Evolutionary conservation across 768 basidiomycete genomes (phyloP), one percentile per base, ranked within the genome.

Genomic region (Rhizopogon vinicolor): DNA sequence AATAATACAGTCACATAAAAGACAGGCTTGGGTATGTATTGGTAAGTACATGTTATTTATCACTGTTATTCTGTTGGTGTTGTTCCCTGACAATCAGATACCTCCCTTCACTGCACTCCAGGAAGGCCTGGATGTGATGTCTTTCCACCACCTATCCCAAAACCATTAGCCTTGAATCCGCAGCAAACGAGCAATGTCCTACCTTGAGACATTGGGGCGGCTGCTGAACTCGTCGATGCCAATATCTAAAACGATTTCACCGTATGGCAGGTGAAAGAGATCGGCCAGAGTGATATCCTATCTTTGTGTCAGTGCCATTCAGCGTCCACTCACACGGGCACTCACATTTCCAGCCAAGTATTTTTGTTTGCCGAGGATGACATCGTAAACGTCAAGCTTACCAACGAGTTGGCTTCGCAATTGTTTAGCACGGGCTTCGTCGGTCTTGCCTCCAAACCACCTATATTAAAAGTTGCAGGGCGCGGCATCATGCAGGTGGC

Each of bases 141-240:
- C 78, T 52, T 75, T 73, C 73, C 74, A 81, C 81, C 80, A 83
- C 70, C 78, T 75, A 50, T 22, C 18, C 19, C 19, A 45, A 25
- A 39, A 5, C 4, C 8, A 28, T 53, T 40, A 14, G 22, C 0
- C 5, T 12, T 16, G 7, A 7, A 12, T 28, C 25, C 3, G 13
- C 19, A 37, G 12, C 5, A 22, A 16, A 19, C 19, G 12, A 19
- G 19, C 19, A 16, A 29, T 13, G 19, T 25, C 57, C 25, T 25
- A 63, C 63, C 64, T 65, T 31, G n/a, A 41, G 31, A 65, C 57
- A 31, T 61, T 65, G 8, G 59, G 62, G 8, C 64, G 53, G 41
- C 53, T 56, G 31, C 53, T 46, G 28, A 65, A 58, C 45, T 59
- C 55, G 28, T 65, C 55, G 10, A 61, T 29, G 3, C 52, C 45